Base-by-base conservation (phyloP, 352 stramenopile species). In the Globisporangium heterothallicum region DNA sequence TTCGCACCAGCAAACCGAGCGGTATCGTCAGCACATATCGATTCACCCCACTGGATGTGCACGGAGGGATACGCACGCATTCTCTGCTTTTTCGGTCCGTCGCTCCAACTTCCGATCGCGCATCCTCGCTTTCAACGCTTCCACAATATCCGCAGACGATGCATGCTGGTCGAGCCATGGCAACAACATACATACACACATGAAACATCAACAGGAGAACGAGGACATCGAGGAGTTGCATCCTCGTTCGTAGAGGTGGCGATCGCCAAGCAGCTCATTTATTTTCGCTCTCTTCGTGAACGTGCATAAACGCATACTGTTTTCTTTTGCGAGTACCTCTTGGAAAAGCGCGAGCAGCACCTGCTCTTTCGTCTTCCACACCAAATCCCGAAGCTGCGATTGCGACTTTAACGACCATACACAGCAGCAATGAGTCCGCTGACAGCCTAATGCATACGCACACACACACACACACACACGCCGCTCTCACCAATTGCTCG, bases 31-130 rank as follows among this genome's bases (percentile, higher is more conserved):
- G n/a, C n/a, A n/a, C n/a, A n/a, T n/a, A n/a, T n/a, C n/a, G n/a
- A n/a, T n/a, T n/a, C n/a, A n/a, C n/a, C n/a, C n/a, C n/a, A n/a
- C n/a, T n/a, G n/a, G n/a, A 35, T 12, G 16, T 44, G 8, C n/a
- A n/a, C 9, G 14, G 8, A n/a, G 2, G 2, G 3, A 22, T 14
- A 49, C 61, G 57, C 42, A 74, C 66, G 57, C 34, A 16, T 72
- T 67, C 30, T 74, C 59, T 12, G 66, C 42, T 57, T 78, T 79
- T 29, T 86, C 72, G 0, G 69, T 68, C 58, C 77, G 78, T 42
- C 75, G 72, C 44, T 80, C 72, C 41, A 77, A 49, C 41, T 63
- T 65, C 0, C 72, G 61, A 42, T 78, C 68, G 25, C 57, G 68
- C 32, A 36, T 66, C 22, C 58, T 51, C 4, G 19, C 26, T 16